These are phyloP conservation scores for Pichia occidentalis DNA, from an alignment of 805 yeast species.

Conservation along the genomic window DNA sequence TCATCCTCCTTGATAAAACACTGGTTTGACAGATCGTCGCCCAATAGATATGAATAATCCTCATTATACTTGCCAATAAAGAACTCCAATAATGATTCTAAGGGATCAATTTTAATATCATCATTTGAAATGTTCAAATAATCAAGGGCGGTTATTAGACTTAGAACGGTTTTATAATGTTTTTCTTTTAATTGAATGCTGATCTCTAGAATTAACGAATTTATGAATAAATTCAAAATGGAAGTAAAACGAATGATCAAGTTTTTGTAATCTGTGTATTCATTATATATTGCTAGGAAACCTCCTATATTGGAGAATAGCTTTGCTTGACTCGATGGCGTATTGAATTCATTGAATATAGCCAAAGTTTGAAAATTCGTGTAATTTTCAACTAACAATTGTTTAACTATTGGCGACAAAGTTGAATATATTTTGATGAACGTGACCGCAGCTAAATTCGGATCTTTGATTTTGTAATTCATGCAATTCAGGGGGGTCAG, in stretches of 20 bases:
- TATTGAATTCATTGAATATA: slow-evolving; percentile 26
- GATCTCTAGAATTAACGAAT: slow-evolving; percentile 61
- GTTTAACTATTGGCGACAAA: slow-evolving; percentile 27
- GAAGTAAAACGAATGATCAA: slow-evolving; percentile 39
- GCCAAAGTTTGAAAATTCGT: slow-evolving; percentile 28
- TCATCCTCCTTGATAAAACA: slow-evolving; percentile 15
- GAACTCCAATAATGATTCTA: slow-evolving; percentile 30
- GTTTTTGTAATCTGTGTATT: slow-evolving; percentile 19
- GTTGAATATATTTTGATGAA: slow-evolving; percentile 25
- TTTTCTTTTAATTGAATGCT: slow-evolving; percentile 48
- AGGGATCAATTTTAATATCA: slow-evolving; percentile 30
- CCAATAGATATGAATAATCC: slow-evolving; percentile 22
- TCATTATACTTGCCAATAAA: slow-evolving; percentile 29
- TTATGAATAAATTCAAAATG: slow-evolving; percentile 61
- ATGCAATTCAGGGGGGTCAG: slow-evolving; percentile 26
- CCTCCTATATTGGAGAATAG: slow-evolving; percentile 27
- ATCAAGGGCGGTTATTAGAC: slow-evolving; percentile 24
- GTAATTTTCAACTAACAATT: slow-evolving; percentile 29
- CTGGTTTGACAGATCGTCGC: slow-evolving; percentile 18
- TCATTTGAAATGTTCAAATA: slow-evolving; percentile 23
- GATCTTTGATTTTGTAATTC: slow-evolving; percentile 18
- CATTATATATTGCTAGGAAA: slow-evolving; percentile 23
- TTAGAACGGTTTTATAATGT: slow-evolving; percentile 35
- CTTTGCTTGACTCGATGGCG: slow-evolving; percentile 28
- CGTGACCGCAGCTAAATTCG: slow-evolving; percentile 20